These are phyloP conservation scores for Beauveria caledonica DNA, from an alignment of 2,329 filamentous ascomycete genomes.

Conservation along the genomic window DNA sequence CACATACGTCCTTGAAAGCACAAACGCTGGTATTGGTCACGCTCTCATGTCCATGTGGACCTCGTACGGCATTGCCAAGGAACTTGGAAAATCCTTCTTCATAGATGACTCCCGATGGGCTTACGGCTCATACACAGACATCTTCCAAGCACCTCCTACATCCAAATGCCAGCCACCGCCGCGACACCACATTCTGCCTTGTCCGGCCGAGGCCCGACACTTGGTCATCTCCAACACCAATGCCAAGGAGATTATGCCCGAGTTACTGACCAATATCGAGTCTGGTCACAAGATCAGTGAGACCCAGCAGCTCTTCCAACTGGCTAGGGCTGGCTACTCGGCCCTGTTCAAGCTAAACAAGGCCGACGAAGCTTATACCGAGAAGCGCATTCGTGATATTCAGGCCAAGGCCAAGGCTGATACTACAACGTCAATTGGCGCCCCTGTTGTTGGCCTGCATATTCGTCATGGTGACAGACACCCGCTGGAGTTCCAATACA, in stretches of 20 bases:
- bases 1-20: slow-evolving; percentile 67
- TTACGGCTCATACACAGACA: slow-evolving; percentile 66
- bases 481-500: slow-evolving; percentile 69
- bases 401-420: slow-evolving; percentile 35
- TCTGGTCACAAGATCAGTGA: slow-evolving; percentile 18
- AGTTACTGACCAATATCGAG: slow-evolving; percentile 30
- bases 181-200: slow-evolving; percentile 69
- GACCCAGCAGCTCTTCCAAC: slow-evolving; percentile 51
- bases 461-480: slow-evolving; percentile 74
- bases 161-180: slow-evolving; percentile 64
- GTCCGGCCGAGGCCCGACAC: slow-evolving; percentile 67
- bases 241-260: slow-evolving; percentile 54
- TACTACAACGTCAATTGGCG: slow-evolving; percentile 30
- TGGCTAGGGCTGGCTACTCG: slow-evolving; percentile 64
- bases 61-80: slow-evolving; percentile 69
- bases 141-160: slow-evolving; percentile 59
- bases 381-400: slow-evolving; percentile 49
- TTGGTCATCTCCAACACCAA: slow-evolving; percentile 67
- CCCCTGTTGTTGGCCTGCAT: slow-evolving; percentile 57
- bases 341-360: slow-evolving; percentile 62
- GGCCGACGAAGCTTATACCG: slow-evolving; percentile 59
- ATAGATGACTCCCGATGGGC: slow-evolving; percentile 78
- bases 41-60: slow-evolving; percentile 75
- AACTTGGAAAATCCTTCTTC: slow-evolving; percentile 71
- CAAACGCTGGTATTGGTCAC: slow-evolving; percentile 68